Evolutionary conservation across 2,329 filamentous ascomycete genomes (phyloP), one percentile per base, ranked within the genome.

Genomic region (Neurospora crassa): DNA sequence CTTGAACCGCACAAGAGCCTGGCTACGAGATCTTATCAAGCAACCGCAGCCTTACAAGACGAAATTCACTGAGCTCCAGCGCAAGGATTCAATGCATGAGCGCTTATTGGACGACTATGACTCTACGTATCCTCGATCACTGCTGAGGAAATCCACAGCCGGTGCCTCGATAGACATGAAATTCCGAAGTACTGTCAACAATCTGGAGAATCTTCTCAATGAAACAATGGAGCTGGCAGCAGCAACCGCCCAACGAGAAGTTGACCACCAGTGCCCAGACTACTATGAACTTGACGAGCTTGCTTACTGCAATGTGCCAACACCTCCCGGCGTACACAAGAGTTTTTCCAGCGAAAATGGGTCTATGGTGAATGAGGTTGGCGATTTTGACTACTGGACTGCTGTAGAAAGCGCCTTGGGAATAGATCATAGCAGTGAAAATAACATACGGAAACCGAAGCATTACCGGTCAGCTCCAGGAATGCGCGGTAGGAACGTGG

Each of bases 161-260:
- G 69, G 73, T 1, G 70, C 71, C 11, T 72, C 74, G 4, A 70
- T 75, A 29, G 72, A 78, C 68, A 70, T 70, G 16, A 72, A 76
- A 8, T 82, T 84, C 72, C 80, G 79, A 63, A 78, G 75, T 6
- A 79, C 81, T 2, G 78, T 84, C 43, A 78, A 77, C 43, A 81
- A 85, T 71, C 77, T 86, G 37, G 84, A 87, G 72, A 78, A 81
- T 34, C 80, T 87, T 20, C 75, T 87, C 6, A 81, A 78, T 41
- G 84, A 87, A 75, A 83, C 84, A 12, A 74, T 86, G 10, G 76
- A 79, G 1, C 76, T 86, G 59, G 84, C 83, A 12, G 79, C 81
- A 20, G 79, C 83, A 69, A 81, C 79, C 12, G 78, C 81, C 5
- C 79, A 81, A 41, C 76, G 47, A 40, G 76, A 78, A 74, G 68